Evolutionary conservation across 2,329 filamentous ascomycete genomes (phyloP), one percentile per base, ranked within the genome.

Genomic region (Lachnellula suecica): DNA sequence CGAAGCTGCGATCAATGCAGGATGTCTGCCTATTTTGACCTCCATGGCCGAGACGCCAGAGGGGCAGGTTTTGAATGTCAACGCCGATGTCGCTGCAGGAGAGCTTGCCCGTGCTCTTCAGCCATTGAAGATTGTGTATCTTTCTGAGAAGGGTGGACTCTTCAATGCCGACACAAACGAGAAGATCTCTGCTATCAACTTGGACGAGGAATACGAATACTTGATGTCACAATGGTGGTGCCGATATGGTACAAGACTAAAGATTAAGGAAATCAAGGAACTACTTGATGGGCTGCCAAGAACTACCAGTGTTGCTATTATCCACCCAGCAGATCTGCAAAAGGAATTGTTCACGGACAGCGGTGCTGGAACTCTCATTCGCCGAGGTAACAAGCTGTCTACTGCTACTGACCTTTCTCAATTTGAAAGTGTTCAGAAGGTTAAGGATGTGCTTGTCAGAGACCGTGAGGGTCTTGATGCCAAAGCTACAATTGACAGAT

Each of bases 231-330:
- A 97, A 74, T 84, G 89, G 63, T 99, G 93, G 94, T 94, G 95
- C 71, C 86, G 90, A 67, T 95, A 94, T 69, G 94, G 94, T 58
- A 97, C 93, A 34, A 84, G 92, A 58, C 80, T 97, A 59, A 99
- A 99, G 85, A 97, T 99, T 72, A 90, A 89, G 74, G 91, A 99
- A 75, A 95, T 96, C 74, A 96, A 96, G 79, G 91, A 96, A 53
- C 81, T 99, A 24, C 77, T 99, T 47, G 89, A 91, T 63, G 87
- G 89, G 45, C 83, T 99, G 17, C 94, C 94, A 47, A 87, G 90
- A 63, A 93, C 89, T 51, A 97, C 93, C 17, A 96, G 90, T 64
- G 93, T 99, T 45, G 94, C 94, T 56, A 97, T 99, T 66, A 99
- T 97, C 63, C 92, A 97, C 73, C 93, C 94, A 2, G 91, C 89